Percentiles rank a stretch among this genome's conserved stretches.
Conservation (phyloP, 2,329 filamentous ascomycete genomes). For the Coniosporium tulheliwenetii region DNA sequence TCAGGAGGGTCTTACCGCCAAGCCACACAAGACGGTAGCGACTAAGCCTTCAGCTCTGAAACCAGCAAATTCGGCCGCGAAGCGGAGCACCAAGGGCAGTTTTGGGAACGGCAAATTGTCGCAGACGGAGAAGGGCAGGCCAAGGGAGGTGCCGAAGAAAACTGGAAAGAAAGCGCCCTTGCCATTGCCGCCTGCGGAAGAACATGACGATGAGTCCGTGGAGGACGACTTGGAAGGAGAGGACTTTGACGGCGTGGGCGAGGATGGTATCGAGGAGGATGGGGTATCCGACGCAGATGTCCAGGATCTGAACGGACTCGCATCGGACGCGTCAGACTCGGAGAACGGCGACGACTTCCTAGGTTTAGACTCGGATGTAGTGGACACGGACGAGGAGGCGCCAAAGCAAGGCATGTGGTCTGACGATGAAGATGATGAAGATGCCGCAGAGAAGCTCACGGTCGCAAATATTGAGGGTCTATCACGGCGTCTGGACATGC, state of each 20-base stretch:
- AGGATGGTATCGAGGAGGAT: conserved; percentile 11
- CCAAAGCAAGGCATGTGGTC: conserved; percentile 65
- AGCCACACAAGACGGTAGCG: conserved; percentile 22
- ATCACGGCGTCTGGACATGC: conserved; percentile 66
- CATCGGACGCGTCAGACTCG: conserved; percentile 18
- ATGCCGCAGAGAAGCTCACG: conserved; percentile 78
- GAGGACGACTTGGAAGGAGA: conserved; percentile 12
- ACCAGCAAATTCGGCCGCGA: conserved; percentile 13
- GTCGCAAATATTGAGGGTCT: conserved; percentile 93
- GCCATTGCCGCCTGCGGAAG: conserved; percentile 13
- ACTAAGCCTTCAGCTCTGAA: conserved; percentile 13
- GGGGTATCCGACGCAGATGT: conserved; percentile 22
- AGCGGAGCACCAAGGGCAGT: conserved; percentile 12
- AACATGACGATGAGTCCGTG: conserved; percentile 16
- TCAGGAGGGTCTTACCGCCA: conserved; percentile 26
- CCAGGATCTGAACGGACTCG: conserved; percentile 24
- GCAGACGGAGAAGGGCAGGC: conserved; percentile 11
- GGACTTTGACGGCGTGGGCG: conserved; percentile 12
- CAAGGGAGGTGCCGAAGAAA: conserved; percentile 4
- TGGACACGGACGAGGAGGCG: conserved; percentile 51
- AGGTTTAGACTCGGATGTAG: conserved; percentile 23
- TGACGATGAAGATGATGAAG: conserved; percentile 80
- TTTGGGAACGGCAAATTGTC: conserved; percentile 12
- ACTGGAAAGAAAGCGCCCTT: conserved; percentile 18
- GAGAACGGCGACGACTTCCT: conserved; percentile 22